Percentiles rank a stretch among this genome's conserved stretches.
phyloP scores from a whole-genome alignment of 306 rosid genomes.

The Luffa acutangula region DNA sequence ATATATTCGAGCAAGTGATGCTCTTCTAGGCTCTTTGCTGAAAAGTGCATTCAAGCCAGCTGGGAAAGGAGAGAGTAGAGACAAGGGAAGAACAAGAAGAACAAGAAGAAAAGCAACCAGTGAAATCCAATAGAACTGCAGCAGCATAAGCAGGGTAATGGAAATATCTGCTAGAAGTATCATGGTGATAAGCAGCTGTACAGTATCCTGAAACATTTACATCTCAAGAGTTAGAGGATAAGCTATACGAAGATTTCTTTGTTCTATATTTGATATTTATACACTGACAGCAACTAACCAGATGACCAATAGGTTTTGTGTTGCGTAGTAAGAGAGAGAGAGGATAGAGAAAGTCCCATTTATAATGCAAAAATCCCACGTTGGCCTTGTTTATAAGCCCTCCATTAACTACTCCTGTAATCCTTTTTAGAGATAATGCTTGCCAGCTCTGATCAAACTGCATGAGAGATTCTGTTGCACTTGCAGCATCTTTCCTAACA shows the following conservation, averaged over 20 bases:
- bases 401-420: slow-evolving; percentile 91
- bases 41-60: slow-evolving; percentile 97
- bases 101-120: slow-evolving; percentile 84
- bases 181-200: slow-evolving; percentile 69
- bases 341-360: slow-evolving; percentile 68
- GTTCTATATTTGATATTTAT: slow-evolving; percentile 3
- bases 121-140: slow-evolving; percentile 95
- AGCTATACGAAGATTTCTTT: slow-evolving; percentile 1
- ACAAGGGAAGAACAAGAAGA: slow-evolving; percentile 83
- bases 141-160: slow-evolving; percentile 83
- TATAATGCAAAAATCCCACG: slow-evolving; percentile 59
- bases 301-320: slow-evolving; percentile 92
- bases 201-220: slow-evolving; percentile 60
- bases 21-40: slow-evolving; percentile 89
- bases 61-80: slow-evolving; percentile 83
- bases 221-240: slow-evolving; percentile 24
- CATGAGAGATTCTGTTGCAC: slow-evolving; percentile 34
- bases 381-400: slow-evolving; percentile 77
- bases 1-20: slow-evolving; percentile 81
- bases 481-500: slow-evolving; percentile 40
- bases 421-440: slow-evolving; percentile 63
- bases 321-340: slow-evolving; percentile 73
- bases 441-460: slow-evolving; percentile 74
- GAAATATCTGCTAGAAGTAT: slow-evolving; percentile 80
- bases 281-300: slow-evolving; percentile 38